Evolutionary conservation across 768 basidiomycete genomes (phyloP).

Genomic region (Leccinum subgranulosum): DNA sequence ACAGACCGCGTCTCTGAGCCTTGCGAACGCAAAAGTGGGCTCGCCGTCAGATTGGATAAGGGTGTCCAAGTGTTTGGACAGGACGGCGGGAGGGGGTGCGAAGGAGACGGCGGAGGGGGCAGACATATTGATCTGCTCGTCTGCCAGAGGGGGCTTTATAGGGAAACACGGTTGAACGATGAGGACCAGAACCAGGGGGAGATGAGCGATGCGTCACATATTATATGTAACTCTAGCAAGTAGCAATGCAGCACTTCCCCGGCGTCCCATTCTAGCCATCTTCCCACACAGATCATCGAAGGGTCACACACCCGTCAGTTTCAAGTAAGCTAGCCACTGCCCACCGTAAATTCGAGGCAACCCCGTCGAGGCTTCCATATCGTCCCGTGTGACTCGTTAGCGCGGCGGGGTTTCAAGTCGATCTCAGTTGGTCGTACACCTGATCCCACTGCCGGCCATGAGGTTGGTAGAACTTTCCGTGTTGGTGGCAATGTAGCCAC

Average conservation of each 20-base stretch:
- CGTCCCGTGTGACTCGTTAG: neutral
- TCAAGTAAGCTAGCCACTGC: too few relatives aligned
- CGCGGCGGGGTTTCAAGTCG: neutral
- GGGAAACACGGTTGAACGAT: neutral
- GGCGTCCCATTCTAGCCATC: neutral
- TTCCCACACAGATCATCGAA: neutral
- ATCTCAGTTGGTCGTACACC: neutral
- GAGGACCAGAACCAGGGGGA: neutral
- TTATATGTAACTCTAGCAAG: neutral
- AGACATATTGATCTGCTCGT: conserved; percentile 5
- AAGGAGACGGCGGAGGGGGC: conserved; percentile 20
- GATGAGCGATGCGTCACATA: neutral
- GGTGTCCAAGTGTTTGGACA: conserved; percentile 14
- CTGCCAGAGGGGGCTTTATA: neutral
- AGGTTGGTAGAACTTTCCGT: neutral
- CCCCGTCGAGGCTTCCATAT: neutral
- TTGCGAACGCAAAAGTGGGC: conserved; percentile 38
- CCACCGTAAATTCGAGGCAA: neutral
- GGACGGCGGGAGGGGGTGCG: conserved; percentile 13
- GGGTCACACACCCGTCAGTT: neutral
- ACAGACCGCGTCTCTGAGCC: conserved; percentile 23
- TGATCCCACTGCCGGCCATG: neutral
- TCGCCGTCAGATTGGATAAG: neutral
- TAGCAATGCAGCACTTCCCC: neutral
- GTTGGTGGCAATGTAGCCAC: neutral